Percentiles rank a stretch among this genome's conserved stretches.
Conservation (phyloP, 2,329 filamentous ascomycete genomes). For the Trichocomaceae sp. region DNA sequence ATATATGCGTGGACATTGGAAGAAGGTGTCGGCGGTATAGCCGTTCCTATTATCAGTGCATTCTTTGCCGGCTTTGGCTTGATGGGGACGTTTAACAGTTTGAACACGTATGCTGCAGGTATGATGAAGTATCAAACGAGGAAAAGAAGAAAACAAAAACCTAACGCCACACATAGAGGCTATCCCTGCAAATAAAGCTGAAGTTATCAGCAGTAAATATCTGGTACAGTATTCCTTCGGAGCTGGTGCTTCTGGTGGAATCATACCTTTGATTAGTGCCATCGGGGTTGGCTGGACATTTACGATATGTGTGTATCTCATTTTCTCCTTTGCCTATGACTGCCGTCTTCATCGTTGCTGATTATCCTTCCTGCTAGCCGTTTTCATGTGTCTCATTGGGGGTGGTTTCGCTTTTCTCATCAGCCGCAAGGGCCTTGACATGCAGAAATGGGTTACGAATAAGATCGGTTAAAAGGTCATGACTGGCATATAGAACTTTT, state of each 20-base stretch:
- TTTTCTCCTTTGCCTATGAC: neutral
- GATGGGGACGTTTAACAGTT: conserved; percentile 64
- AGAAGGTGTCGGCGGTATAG: conserved; percentile 48
- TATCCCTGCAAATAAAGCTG: conserved; percentile 48
- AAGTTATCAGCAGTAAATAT: conserved; percentile 76
- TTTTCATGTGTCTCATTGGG: conserved; percentile 6
- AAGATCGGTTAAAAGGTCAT: neutral
- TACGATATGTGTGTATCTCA: conserved; percentile 52
- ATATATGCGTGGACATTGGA: conserved; percentile 63
- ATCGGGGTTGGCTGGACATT: conserved; percentile 78
- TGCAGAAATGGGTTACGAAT: neutral
- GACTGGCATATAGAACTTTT: neutral
- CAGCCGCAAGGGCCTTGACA: neutral
- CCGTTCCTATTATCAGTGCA: conserved; percentile 60
- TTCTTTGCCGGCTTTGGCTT: conserved; percentile 67
- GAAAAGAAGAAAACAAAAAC: neutral
- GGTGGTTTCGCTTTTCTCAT: conserved; percentile 5
- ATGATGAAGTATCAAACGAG: neutral
- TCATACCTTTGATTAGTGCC: conserved; percentile 62
- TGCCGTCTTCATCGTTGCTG: neutral
- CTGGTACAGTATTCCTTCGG: conserved; percentile 70
- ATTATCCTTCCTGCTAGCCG: conserved; percentile 15
- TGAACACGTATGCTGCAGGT: conserved; percentile 61
- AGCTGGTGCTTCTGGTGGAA: conserved; percentile 61
- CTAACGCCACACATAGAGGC: conserved; percentile 27